Percentiles rank a stretch among this genome's conserved stretches.
Conservation (phyloP, 306 rosid species). For the Rosa multiflora region DNA sequence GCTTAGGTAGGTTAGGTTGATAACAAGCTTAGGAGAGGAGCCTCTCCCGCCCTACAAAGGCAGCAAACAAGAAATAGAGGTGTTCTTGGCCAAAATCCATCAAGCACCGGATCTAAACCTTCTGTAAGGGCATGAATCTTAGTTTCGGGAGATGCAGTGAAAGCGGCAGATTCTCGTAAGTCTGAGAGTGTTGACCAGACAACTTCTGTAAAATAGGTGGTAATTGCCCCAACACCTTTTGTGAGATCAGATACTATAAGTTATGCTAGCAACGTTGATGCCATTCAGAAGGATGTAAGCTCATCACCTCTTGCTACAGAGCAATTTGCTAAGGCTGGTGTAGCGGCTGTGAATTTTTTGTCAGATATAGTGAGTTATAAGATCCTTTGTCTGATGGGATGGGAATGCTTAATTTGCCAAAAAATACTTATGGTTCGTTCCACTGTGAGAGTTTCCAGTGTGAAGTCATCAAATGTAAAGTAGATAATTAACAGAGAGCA, state of each 20-base stretch:
- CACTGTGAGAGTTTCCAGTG: slow-evolving; percentile 41
- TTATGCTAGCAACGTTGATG: slow-evolving; percentile 45
- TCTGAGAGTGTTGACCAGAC: slow-evolving; percentile 38
- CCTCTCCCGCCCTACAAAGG: slow-evolving; percentile 36
- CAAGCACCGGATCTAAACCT: slow-evolving; percentile 43
- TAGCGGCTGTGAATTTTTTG: slow-evolving; percentile 73
- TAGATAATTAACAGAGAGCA: slow-evolving; percentile 52
- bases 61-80: slow-evolving; percentile 47
- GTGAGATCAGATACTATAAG: slow-evolving; percentile 50
- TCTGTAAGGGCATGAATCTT: slow-evolving; percentile 43
- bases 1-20: too few relatives aligned
- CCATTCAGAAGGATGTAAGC: slow-evolving; percentile 33
- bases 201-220: slow-evolving; percentile 32
- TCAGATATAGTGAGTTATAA: slow-evolving; percentile 63
- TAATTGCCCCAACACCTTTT: slow-evolving; percentile 35
- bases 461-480: slow-evolving; percentile 59
- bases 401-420: slow-evolving; percentile 52
- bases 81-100: slow-evolving; percentile 45
- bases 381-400: slow-evolving; percentile 63
- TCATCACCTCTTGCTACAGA: slow-evolving; percentile 47
- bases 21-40: too few relatives aligned
- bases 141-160: slow-evolving; percentile 40
- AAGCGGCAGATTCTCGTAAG: slow-evolving; percentile 38
- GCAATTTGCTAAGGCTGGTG: slow-evolving; percentile 74
- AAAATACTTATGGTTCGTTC: slow-evolving; percentile 66